Base-by-base conservation (phyloP, 2,329 filamentous ascomycete genomes). In the Clonostachys rhizophaga region DNA sequence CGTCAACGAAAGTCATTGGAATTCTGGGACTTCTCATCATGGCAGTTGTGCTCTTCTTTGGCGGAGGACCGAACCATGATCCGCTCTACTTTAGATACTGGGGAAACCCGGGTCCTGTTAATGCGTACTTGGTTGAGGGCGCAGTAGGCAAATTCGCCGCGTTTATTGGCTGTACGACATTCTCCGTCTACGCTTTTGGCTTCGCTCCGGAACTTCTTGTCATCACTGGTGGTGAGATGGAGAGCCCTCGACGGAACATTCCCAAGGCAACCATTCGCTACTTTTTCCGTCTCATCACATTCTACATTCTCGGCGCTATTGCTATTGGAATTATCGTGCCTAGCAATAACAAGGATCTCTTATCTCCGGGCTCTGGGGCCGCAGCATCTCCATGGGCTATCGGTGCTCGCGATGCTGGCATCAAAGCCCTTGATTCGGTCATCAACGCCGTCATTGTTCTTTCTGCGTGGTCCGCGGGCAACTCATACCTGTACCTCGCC, bases 361-460 rank as follows among this genome's bases (percentile, higher is more conserved):
- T 76, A 24, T 75, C 67, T 49, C 68, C 68, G 40, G 68, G 68
- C 40, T 73, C 72, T 41, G 72, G 86, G 58, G 84, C 83, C 17
- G 79, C 79, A 0, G 81, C 83, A 3, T 87, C 83, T 4, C 84
- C 84, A 6, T 74, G 87, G 45, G 81, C 84, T 57, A 77, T 84
- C 49, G 76, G 78, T 34, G 77, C 75, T 37, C 70, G 74, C 34
- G 71, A 79, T 16, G 85, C 84, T 33, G 84, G 84, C 40, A 81
- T 89, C 48, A 67, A 70, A 8, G 76, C 79, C 5, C 76, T 89
- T 5, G 78, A 82, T 6, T 71, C 80, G 55, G 83, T 91, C 59
- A 83, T 92, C 72, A 92, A 92, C 64, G 87, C 82, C 14, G 83
- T 90, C 8, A 79, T 92, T 10, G 72, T 92, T 18, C 89, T 87